These are phyloP conservation scores for Stenogyne calaminthoides DNA, from an alignment of 305 asterid species.

Conservation along the genomic window DNA sequence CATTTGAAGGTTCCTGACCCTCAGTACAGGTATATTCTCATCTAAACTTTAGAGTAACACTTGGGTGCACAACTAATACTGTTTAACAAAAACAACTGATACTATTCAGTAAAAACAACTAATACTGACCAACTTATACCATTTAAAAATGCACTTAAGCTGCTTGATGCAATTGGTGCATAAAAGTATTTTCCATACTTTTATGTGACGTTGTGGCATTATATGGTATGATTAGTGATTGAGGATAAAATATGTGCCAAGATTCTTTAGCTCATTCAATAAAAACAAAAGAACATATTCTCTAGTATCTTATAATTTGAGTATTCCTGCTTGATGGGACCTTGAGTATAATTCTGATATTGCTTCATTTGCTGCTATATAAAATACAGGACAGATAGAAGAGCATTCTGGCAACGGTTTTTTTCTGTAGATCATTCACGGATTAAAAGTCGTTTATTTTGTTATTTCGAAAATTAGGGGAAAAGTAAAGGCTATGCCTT, in stretches of 20 bases:
- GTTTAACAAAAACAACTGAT: no score
- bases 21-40: conserved; percentile 31
- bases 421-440: conserved; percentile 6
- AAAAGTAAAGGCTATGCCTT: neutral
- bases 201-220: neutral
- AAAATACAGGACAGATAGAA: conserved; percentile 27
- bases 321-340: neutral
- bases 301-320: neutral
- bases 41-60: neutral
- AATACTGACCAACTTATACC: no score
- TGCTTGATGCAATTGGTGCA: no score
- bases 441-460: neutral
- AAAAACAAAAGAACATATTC: neutral
- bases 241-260: neutral
- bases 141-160: no score
- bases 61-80: no score
- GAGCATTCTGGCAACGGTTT: neutral
- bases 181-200: neutral
- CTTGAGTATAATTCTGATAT: neutral
- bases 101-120: no score
- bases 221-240: neutral
- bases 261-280: neutral
- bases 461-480: neutral
- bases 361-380: conserved; percentile 17
- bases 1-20: conserved; percentile 50